phyloP scores from a whole-genome alignment of 2,329 filamentous ascomycete genomes.

The Alternaria ethzedia region DNA sequence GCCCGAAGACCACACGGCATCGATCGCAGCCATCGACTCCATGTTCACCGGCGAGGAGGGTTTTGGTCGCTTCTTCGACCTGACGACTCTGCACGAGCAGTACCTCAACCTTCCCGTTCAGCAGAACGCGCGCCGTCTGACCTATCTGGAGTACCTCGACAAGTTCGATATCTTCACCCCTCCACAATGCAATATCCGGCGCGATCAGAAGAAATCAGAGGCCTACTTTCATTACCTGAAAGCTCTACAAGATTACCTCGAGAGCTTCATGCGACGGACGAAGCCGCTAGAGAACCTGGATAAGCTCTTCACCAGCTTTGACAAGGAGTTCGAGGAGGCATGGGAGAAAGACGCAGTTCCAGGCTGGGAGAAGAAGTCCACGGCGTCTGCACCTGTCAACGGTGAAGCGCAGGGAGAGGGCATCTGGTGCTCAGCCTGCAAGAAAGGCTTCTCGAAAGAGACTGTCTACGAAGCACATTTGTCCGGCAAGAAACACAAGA shows the following conservation, averaged over 20 bases:
- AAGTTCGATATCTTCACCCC: slow-evolving; percentile 85
- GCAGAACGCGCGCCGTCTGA: slow-evolving; percentile 69
- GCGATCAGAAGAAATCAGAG: slow-evolving; percentile 86
- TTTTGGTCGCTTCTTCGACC: slow-evolving; percentile 89
- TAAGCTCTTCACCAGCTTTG: slow-evolving; percentile 76
- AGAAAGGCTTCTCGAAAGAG: slow-evolving; percentile 93
- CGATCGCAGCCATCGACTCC: slow-evolving; percentile 75
- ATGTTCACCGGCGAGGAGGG: slow-evolving; percentile 97
- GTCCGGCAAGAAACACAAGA: slow-evolving; percentile 89
- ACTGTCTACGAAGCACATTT: slow-evolving; percentile 93
- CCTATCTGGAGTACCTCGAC: slow-evolving; percentile 92
- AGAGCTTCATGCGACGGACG: slow-evolving; percentile 84
- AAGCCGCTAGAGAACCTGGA: slow-evolving; percentile 86
- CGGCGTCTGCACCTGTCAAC: slow-evolving; percentile 48
- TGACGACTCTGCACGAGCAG: slow-evolving; percentile 82
- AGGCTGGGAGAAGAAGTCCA: slow-evolving; percentile 71
- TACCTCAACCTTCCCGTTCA: slow-evolving; percentile 89
- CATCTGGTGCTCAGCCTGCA: slow-evolving; percentile 88
- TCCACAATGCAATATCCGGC: slow-evolving; percentile 75
- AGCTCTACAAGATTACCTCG: slow-evolving; percentile 80
- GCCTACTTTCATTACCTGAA: slow-evolving; percentile 90
- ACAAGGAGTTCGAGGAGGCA: slow-evolving; percentile 80
- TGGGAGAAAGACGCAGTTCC: slow-evolving; percentile 82
- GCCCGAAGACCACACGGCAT: slow-evolving; percentile 66
- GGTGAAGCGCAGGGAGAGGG: slow-evolving; percentile 67